Percentiles rank a stretch among this genome's conserved stretches.
Evolutionary conservation across 2,329 filamentous ascomycete genomes (phyloP).

Genomic region (Fusarium armeniacum): DNA sequence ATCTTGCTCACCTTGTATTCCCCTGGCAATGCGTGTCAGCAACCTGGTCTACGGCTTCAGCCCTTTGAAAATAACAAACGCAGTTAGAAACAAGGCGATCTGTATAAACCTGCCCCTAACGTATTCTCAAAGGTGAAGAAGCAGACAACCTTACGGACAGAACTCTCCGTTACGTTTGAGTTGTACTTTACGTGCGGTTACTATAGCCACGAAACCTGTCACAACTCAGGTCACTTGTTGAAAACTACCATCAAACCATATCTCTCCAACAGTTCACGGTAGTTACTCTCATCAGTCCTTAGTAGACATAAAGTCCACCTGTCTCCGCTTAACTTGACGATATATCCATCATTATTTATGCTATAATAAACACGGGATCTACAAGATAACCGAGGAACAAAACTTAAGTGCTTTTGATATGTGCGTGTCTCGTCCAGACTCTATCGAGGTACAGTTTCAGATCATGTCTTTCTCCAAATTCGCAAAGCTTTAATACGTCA

Average conservation of each 20-base stretch:
- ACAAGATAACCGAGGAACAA: conserved; percentile 18
- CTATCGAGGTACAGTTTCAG: conserved; percentile 15
- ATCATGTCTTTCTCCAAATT: conserved; percentile 12
- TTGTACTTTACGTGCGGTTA: background rate
- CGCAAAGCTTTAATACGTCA: conserved; percentile 21
- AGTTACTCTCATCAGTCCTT: background rate
- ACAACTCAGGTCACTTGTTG: background rate
- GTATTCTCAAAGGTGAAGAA: background rate
- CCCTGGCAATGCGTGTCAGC: background rate
- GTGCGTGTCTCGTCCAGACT: conserved; percentile 10
- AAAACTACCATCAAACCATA: background rate
- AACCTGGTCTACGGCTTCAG: background rate
- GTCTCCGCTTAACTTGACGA: background rate
- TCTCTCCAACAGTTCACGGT: background rate
- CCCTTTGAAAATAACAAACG: conserved; percentile 23
- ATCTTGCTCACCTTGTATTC: background rate
- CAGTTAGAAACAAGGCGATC: background rate
- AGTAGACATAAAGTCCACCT: background rate
- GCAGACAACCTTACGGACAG: background rate
- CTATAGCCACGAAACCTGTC: background rate
- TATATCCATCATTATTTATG: conserved; percentile 2
- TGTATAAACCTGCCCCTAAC: background rate
- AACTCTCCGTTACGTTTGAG: conserved; percentile 3
- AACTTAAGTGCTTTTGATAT: conserved; percentile 11
- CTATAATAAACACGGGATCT: conserved; percentile 2